Base-by-base conservation (phyloP, 2,329 filamentous ascomycete genomes). In the Trichoderma simmonsii region DNA sequence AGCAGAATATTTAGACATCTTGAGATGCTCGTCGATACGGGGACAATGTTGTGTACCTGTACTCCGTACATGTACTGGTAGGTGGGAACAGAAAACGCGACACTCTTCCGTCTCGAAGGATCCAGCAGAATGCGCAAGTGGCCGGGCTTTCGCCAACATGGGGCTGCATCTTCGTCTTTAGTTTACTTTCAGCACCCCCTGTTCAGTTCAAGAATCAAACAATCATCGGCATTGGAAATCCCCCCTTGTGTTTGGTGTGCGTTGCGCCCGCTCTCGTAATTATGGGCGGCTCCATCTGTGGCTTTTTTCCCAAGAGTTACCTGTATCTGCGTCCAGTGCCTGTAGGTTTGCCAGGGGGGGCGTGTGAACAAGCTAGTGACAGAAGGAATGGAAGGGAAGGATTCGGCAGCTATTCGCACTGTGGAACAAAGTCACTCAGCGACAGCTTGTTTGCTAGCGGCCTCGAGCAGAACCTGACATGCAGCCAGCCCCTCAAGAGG, bases 401-500 rank as follows among this genome's bases (percentile, higher is more conserved):
- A 34, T 6, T 32, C 4, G n/a, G 43, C 1, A 11, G 26, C 12
- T 60, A n/a, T 62, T 68, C 71, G 61, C 73, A 74, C 71, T 73
- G 71, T 74, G 71, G 9, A 3, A 30, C 39, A 5, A 71, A 57
- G 51, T 73, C 67, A 69, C 71, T 48, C n/a, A 12, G 56, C 62
- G 34, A 43, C 68, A 64, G 39, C 51, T 32, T 64, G 71, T 70
- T 64, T 70, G 71, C 60, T 70, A 60, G 71, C 66, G 59, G 60
- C 57, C 59, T 71, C 63, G 62, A 57, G 68, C 60, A 71, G 51
- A 62, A 36, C 60, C 43, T 59, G 56, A 70, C 59, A 69, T 72
- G 71, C 71, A 72, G 71, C 66, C 71, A 70, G 51, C 66, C 71
- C 71, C 67, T 30, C 36, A 70, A 54, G 56, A 67, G 14, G 24